Conservation (phyloP, 179 eudicot genomes). For the Patellifolia procumbens region DNA sequence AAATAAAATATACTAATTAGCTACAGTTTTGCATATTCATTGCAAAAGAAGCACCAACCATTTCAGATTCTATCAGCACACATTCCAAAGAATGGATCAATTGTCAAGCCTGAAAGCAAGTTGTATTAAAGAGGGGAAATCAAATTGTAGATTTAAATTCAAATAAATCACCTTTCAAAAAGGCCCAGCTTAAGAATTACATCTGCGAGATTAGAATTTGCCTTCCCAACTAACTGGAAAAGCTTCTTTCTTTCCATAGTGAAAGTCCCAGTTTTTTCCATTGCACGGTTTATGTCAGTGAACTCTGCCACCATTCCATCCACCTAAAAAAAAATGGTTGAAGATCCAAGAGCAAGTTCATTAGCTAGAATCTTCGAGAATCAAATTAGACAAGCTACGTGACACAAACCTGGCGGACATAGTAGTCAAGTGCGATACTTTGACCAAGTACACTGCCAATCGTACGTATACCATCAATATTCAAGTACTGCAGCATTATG, state of each 20-base stretch:
- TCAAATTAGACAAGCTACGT: background rate
- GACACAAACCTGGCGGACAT: slow-evolving; percentile 79
- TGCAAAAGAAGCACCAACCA: background rate
- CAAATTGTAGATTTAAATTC: background rate
- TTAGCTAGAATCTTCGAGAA: background rate
- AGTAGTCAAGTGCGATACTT: slow-evolving; percentile 96
- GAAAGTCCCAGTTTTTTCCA: slow-evolving; percentile 95
- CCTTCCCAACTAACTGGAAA: slow-evolving; percentile 94
- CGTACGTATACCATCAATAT: slow-evolving; percentile 90
- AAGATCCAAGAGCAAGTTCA: slow-evolving; percentile 15
- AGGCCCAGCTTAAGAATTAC: slow-evolving; percentile 98
- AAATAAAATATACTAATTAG: background rate
- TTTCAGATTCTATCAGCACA: background rate
- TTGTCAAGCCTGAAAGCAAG: slow-evolving; percentile 2
- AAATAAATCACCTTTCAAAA: slow-evolving; percentile 68
- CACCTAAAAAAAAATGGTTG: slow-evolving; percentile 51
- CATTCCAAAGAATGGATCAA: background rate
- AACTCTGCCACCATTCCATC: slow-evolving; percentile 97
- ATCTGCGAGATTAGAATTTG: slow-evolving; percentile 94
- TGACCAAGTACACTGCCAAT: slow-evolving; percentile 99
- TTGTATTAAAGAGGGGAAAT: background rate
- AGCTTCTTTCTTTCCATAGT: slow-evolving; percentile 92
- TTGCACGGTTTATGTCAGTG: slow-evolving; percentile 92
- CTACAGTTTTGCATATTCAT: background rate
- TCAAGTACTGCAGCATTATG: slow-evolving; percentile 74